Base-by-base conservation (phyloP, 257 asterid genomes). In the Nicotiana sylvestris region DNA sequence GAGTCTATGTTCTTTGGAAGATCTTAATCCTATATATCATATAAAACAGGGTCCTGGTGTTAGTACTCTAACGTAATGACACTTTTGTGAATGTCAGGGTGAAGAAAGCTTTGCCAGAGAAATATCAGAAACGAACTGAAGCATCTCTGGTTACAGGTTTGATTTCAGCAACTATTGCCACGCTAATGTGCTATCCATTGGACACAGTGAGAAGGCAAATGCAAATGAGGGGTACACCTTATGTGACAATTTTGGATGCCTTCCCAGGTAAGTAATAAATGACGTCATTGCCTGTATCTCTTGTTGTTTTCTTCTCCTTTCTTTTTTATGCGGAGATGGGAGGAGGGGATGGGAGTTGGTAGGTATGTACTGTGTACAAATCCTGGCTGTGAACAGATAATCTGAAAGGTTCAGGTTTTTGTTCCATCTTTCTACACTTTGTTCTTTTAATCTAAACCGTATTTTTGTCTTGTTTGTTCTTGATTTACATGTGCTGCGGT, bases 161-260 rank as follows among this genome's bases (percentile, higher is more conserved):
- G 86, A 88, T 93, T 32, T 93, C 98, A n/a, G 99, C 99, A 57
- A 88, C 97, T 60, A 91, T 94, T 65, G 99, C 99, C 82, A 94
- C 99, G 9, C 86, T 92, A 70, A 84, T 88, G 89, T 96, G 98
- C 89, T 96, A 96, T 88, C 99, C 99, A 74, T 84, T 96, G 92
- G 99, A 94, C 89, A 96, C 99, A 3, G 92, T 92, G 56, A 88
- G 99, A 86, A 86, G 98, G 76, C 99, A 96, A 89, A 94, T 96
- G 99, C 99, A 96, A 87, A 93, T 96, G 99, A 96, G 84, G 91
- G 97, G 97, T 82, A 88, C 93, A 12, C 98, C 99, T 53, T 96
- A 92, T 83, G 68, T 55, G 81, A 87, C 97, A 10, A 76, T 96
- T 81, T 89, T 96, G 86, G 97, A 96, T 85, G 98, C 97, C 82